A percentile compares a stretch with the other conserved stretches of the same genome.
Evolutionary conservation across 257 asterid genomes (phyloP).

Genomic region (Datura wrightii): DNA sequence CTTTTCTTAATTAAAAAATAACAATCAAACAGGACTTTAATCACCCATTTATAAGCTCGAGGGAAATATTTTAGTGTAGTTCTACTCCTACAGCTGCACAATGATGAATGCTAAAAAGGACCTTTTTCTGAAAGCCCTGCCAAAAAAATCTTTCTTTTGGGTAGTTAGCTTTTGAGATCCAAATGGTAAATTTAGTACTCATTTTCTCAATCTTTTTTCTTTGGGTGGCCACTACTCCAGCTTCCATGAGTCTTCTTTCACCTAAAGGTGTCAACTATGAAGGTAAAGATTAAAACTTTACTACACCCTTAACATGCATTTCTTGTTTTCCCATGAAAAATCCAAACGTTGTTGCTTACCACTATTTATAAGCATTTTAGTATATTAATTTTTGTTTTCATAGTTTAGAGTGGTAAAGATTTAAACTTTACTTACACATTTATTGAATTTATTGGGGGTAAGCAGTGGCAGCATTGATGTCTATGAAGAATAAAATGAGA

Average conservation of each 20-base stretch:
- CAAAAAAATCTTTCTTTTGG: conserved; percentile 31
- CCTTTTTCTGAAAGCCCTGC: conserved; percentile 29
- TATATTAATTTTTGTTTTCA: neutral
- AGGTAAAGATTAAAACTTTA: conserved; percentile 51
- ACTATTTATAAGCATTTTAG: neutral
- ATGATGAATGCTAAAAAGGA: conserved; percentile 29
- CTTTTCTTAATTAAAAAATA: neutral
- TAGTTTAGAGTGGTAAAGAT: conserved; percentile 8
- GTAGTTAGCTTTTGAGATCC: conserved; percentile 37
- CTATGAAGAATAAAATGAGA: conserved; percentile 72
- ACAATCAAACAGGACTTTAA: conserved; percentile 6
- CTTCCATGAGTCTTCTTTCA: conserved; percentile 71
- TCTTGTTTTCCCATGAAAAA: neutral
- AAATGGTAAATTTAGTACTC: conserved; percentile 52
- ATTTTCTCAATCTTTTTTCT: conserved; percentile 47
- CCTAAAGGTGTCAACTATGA: conserved; percentile 96
- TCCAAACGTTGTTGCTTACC: neutral
- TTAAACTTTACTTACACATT: neutral
- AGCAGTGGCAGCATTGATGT: conserved; percentile 92
- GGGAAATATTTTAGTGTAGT: neutral
- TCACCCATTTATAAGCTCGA: conserved; percentile 25
- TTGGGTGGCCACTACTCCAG: conserved; percentile 42
- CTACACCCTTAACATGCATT: conserved; percentile 27
- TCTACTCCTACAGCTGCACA: neutral
- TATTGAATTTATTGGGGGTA: conserved; percentile 28